phyloP scores from a whole-genome alignment of 2,329 filamentous ascomycete species.

The Ophiosphaerella korrae region DNA sequence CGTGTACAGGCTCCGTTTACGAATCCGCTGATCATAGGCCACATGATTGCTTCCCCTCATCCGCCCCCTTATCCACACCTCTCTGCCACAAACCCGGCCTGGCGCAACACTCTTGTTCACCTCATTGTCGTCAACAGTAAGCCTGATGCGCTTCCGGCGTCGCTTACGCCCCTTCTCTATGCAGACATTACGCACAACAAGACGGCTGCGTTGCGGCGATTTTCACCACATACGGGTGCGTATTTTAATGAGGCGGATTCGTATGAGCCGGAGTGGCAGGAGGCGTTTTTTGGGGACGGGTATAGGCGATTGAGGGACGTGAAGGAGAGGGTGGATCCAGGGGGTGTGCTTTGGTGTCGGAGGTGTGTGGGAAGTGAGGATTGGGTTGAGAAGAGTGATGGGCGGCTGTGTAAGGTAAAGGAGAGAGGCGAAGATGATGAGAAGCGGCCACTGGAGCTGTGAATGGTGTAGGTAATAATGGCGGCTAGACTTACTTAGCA shows the following conservation, averaged over 20 bases:
- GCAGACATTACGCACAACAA: slow-evolving; percentile 22
- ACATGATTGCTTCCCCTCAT: slow-evolving; percentile 25
- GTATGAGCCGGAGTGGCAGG: slow-evolving; percentile 33
- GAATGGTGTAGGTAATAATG: too few relatives aligned
- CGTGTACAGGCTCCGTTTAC: slow-evolving; percentile 9
- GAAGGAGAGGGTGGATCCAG: slow-evolving; percentile 30
- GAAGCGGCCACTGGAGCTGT: not conserved
- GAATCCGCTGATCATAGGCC: slow-evolving; percentile 27
- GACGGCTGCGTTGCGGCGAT: slow-evolving; percentile 16
- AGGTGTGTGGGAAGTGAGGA: slow-evolving; percentile 36
- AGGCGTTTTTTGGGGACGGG: slow-evolving; percentile 24
- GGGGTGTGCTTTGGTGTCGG: slow-evolving; percentile 28
- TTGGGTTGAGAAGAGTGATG: slow-evolving; percentile 1
- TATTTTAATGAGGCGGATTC: slow-evolving; percentile 39
- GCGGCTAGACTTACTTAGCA: too few relatives aligned
- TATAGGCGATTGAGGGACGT: slow-evolving; percentile 23
- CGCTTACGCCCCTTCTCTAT: slow-evolving; percentile 20
- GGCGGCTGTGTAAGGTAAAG: not conserved
- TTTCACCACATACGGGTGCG: slow-evolving; percentile 29
- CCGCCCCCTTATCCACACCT: slow-evolving; percentile 20
- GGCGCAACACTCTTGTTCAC: slow-evolving; percentile 29
- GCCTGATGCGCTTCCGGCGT: slow-evolving; percentile 11
- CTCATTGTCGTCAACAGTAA: slow-evolving; percentile 23
- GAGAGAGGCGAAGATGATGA: too few relatives aligned
- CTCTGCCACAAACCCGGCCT: slow-evolving; percentile 29